A percentile compares a stretch with the other conserved stretches of the same genome.
Evolutionary conservation across 345 rosid genomes (phyloP).

Genomic region (Schrenkiella parvula): DNA sequence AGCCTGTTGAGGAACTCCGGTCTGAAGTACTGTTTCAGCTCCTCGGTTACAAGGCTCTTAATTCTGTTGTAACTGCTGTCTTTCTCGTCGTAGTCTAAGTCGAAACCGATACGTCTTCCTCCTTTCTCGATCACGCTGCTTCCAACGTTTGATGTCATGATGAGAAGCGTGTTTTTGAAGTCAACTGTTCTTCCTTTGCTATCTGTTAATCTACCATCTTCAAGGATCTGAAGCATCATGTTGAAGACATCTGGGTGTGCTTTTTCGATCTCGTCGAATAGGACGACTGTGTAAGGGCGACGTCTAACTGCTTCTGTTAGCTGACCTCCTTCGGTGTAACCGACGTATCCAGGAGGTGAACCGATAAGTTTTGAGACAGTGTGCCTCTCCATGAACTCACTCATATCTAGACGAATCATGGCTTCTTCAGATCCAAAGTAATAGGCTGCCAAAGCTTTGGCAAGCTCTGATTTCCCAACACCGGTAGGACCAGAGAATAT

Average conservation of each 20-base stretch:
- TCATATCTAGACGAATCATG: conserved; percentile 62
- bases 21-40: conserved; percentile 50
- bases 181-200: conserved; percentile 56
- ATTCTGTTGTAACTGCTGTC: conserved; percentile 91
- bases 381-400: conserved; percentile 71
- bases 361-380: conserved; percentile 57
- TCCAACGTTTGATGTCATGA: conserved; percentile 63
- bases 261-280: conserved; percentile 69
- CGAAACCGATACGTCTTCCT: conserved; percentile 84
- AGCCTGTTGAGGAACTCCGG: conserved; percentile 63
- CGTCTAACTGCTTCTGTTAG: conserved; percentile 58
- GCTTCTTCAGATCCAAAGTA: conserved; percentile 66
- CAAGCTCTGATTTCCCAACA: conserved; percentile 62
- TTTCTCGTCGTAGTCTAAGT: conserved; percentile 84
- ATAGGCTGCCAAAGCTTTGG: conserved; percentile 52
- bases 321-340: conserved; percentile 60
- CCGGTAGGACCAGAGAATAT: conserved; percentile 63
- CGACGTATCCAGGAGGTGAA: conserved; percentile 63
- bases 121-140: conserved; percentile 38
- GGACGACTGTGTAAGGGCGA: conserved; percentile 46
- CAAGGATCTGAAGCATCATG: conserved; percentile 57
- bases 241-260: conserved; percentile 64
- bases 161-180: conserved; percentile 58
- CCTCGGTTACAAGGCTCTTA: conserved; percentile 46
- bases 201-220: conserved; percentile 59